These are phyloP conservation scores for Trichoderma orchidacearum DNA, from an alignment of 495 filamentous ascomycete species.

Conservation along the genomic window DNA sequence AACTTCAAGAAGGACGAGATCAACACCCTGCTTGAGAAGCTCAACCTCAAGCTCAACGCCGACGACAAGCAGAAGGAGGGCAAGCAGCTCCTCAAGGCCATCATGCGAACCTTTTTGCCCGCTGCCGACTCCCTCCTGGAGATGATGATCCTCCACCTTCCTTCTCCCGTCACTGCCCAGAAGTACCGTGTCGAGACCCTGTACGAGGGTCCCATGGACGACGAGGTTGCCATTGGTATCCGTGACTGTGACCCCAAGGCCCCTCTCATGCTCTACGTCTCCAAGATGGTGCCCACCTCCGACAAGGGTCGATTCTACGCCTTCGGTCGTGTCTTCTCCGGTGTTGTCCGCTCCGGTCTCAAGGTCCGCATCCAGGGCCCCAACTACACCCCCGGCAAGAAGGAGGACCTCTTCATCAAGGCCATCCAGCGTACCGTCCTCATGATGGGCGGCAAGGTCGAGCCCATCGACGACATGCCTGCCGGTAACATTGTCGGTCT, in stretches of 20 bases:
- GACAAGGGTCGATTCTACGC: constrained; percentile 99
- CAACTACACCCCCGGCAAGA: constrained; percentile 96
- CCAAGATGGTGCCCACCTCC: constrained; percentile 99
- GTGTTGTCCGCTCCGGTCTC: constrained; percentile 91
- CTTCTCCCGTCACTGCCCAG: constrained; percentile 92
- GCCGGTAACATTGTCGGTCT: constrained; percentile 99
- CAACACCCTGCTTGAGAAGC: constrained; percentile 68
- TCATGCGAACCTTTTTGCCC: constrained; percentile 97
- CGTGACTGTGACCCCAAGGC: constrained; percentile 95
- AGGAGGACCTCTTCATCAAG: constrained; percentile 99
- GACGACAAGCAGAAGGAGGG: constrained; percentile 93
- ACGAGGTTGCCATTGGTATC: constrained; percentile 86
- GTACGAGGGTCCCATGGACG: constrained; percentile 93
- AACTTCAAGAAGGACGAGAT: constrained; percentile 98
- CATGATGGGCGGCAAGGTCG: constrained; percentile 99
- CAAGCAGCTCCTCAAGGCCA: constrained; percentile 91
- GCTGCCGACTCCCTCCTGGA: constrained; percentile 96
- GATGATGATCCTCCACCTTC: constrained; percentile 99
- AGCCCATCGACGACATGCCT: constrained; percentile 98
- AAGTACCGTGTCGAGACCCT: constrained; percentile 97
- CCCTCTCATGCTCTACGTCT: constrained; percentile 99
- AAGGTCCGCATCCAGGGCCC: constrained; percentile 99
- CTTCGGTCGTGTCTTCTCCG: constrained; percentile 99
- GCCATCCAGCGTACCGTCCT: constrained; percentile 98
- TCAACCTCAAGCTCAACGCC: constrained; percentile 70